Conservation (phyloP, 2,329 filamentous ascomycete species). For the Apiospora marii region DNA sequence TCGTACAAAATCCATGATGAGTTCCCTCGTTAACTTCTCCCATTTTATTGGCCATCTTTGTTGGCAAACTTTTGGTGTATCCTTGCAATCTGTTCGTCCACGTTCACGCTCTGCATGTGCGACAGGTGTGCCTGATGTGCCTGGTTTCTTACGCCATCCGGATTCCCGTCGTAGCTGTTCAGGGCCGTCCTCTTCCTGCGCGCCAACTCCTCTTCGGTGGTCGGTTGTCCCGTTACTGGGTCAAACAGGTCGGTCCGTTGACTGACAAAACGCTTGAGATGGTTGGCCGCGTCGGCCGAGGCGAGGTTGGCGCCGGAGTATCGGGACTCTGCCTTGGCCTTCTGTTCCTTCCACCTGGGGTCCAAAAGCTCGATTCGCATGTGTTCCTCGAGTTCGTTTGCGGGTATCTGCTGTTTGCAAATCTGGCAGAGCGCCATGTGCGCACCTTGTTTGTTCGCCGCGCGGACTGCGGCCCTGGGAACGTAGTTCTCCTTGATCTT, state of each 20-base stretch:
- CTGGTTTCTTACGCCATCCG: conserved; percentile 51
- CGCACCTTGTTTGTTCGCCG: conserved; percentile 69
- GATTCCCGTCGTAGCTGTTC: conserved; percentile 70
- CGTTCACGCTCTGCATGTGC: conserved; percentile 74
- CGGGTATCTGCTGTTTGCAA: conserved; percentile 88
- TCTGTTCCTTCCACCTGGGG: conserved; percentile 95
- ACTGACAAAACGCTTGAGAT: conserved; percentile 92
- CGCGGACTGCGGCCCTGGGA: conserved; percentile 78
- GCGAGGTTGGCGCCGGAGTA: conserved; percentile 87
- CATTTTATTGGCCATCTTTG: conserved; percentile 34
- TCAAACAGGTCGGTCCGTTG: conserved; percentile 91
- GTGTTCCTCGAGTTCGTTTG: conserved; percentile 88
- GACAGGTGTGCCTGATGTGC: conserved; percentile 47
- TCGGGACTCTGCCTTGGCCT: conserved; percentile 85
- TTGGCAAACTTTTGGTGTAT: conserved; percentile 64
- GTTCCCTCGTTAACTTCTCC: neutral
- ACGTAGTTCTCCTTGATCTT: conserved; percentile 95
- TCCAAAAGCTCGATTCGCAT: conserved; percentile 96
- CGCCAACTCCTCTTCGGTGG: conserved; percentile 77
- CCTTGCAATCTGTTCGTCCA: conserved; percentile 83
- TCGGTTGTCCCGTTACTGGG: conserved; percentile 68
- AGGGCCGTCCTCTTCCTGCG: conserved; percentile 79
- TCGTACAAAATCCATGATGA: conserved; percentile 15
- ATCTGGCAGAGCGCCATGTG: conserved; percentile 86
- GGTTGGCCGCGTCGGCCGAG: conserved; percentile 87